Evolutionary conservation across 2,329 filamentous ascomycete genomes (phyloP), one percentile per base, ranked within the genome.

Genomic region (Claviceps sp.): DNA sequence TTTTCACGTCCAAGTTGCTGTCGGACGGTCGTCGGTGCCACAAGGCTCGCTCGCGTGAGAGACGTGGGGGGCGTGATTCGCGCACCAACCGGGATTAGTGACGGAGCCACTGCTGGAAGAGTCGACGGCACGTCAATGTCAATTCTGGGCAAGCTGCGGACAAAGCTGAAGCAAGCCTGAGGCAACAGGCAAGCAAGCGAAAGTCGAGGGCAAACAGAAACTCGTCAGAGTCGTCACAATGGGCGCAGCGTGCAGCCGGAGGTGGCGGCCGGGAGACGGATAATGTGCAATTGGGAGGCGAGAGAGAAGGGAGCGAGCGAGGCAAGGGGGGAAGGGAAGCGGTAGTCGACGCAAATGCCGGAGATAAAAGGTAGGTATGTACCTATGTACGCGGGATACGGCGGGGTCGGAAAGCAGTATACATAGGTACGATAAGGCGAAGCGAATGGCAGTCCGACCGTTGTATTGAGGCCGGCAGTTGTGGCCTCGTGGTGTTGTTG

Each of bases 61-160:
- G 18, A 46, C 43, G 50, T 50, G 24, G 47, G 43, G 34, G 6
- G 47, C 47, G 42, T 41, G 44, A 50, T 53, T 53, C 48, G 38
- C 50, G 52, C 50, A 53, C 48, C 30, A 49, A 41, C 48, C 30
- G 44, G 38, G 48, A 44, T 45, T 38, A 20, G 42, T 44, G 22
- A 44, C 13, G 42, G 42, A 42, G 42, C 22, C 22, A 44, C 20
- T 16, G 18, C 22, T 14, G 22, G 8, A 24, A 26, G 4, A 47
- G 44, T 36, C 44, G 26, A 20, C 16, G 43, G 14, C 13, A 45
- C 22, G 43, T 30, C 7, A 22, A n/a, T 45, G 13, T 45, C 30
- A 34, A 34, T 11, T 11, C 9, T 34, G 30, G 9, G 30, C 30
- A 34, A 34, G 30, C 30, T 34, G 30, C 30, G 30, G 30, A 34